phyloP scores from a whole-genome alignment of 345 rosid species.

The Hibiscus tridactylites region DNA sequence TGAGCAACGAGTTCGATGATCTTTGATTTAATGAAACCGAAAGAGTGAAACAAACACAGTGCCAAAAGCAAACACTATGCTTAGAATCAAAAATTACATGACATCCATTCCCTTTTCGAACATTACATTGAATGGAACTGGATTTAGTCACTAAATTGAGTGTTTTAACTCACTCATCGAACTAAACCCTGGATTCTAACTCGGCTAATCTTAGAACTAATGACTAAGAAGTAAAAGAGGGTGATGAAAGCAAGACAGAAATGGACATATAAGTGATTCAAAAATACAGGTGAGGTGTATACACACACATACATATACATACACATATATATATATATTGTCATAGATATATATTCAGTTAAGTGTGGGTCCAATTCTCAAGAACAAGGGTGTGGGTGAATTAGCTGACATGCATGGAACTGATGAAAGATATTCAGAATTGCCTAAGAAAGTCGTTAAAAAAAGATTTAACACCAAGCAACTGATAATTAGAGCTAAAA shows the following conservation, averaged over 20 bases:
- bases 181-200: not conserved
- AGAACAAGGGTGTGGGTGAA: not conserved
- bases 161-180: not conserved
- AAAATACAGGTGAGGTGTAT: not conserved
- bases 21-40: too few relatives aligned
- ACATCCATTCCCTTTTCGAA: too few relatives aligned
- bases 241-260: too few relatives aligned
- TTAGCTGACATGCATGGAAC: not conserved
- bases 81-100: too few relatives aligned
- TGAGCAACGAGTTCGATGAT: too few relatives aligned
- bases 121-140: not conserved
- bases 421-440: not conserved
- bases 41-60: too few relatives aligned
- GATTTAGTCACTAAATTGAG: not conserved
- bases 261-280: not conserved
- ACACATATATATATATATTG: too few relatives aligned
- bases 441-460: not conserved
- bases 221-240: too few relatives aligned
- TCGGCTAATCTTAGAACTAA: not conserved
- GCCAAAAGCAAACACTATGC: not conserved
- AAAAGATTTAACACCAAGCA: not conserved
- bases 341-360: too few relatives aligned
- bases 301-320: too few relatives aligned
- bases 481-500: not conserved
- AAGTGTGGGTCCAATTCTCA: too few relatives aligned